phyloP scores from a whole-genome alignment of 306 rosid genomes.

The Castanea crenata region DNA sequence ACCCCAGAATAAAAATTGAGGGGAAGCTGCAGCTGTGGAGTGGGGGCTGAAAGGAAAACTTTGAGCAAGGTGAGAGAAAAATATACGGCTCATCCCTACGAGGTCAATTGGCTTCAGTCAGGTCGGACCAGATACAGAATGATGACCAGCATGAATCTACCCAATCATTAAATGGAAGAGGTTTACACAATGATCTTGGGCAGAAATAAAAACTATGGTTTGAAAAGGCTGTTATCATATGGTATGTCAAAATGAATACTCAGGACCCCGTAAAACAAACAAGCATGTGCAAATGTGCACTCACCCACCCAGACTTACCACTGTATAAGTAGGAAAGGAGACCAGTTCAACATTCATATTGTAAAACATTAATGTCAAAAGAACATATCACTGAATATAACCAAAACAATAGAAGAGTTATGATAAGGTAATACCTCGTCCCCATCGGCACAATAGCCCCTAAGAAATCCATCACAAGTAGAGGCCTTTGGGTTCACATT shows the following conservation, averaged over 20 bases:
- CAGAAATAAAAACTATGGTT: not conserved
- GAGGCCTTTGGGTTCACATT: slow-evolving; percentile 86
- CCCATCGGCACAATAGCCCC: slow-evolving; percentile 91
- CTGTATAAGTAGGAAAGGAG: not conserved
- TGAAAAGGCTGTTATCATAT: not conserved
- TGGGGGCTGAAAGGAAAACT: not conserved
- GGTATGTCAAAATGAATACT: not conserved
- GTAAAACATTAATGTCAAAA: not conserved
- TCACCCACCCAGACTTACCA: not conserved
- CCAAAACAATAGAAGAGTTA: not conserved
- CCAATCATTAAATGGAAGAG: not conserved
- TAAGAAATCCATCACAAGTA: slow-evolving; percentile 85
- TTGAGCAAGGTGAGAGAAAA: not conserved
- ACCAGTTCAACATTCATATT: slow-evolving; percentile 4
- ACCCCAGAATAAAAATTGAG: not conserved
- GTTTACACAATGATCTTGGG: not conserved
- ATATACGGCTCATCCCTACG: not conserved
- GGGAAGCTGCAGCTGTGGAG: not conserved
- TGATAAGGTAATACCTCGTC: slow-evolving; percentile 62
- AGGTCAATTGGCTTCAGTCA: not conserved
- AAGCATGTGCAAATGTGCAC: slow-evolving; percentile 3
- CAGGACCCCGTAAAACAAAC: not conserved
- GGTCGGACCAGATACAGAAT: not conserved
- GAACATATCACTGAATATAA: not conserved
- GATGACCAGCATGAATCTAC: not conserved